phyloP scores from a whole-genome alignment of 78 protist species.

The Cyanophora paradoxa region DNA sequence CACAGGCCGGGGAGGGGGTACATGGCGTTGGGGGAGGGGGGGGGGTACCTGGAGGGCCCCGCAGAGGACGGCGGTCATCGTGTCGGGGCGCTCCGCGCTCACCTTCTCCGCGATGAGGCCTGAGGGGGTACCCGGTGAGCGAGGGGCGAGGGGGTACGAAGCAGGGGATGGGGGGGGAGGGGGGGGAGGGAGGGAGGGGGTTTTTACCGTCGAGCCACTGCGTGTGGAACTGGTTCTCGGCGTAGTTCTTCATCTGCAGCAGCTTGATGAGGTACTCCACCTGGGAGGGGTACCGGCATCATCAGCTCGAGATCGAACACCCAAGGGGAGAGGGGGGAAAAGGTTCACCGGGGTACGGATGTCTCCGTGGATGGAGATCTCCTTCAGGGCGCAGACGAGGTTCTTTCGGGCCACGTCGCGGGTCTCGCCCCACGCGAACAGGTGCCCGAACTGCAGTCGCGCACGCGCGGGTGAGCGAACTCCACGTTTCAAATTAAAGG shows the following conservation, averaged over 20 bases:
- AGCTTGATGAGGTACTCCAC: conserved; percentile 76
- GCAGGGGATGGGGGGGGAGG: no score
- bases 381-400: conserved; percentile 77
- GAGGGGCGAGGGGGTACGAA: no score
- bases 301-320: no score
- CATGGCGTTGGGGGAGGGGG: no score
- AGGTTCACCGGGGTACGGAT: conserved; percentile 43
- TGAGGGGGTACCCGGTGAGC: no score
- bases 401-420: conserved; percentile 70
- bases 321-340: no score
- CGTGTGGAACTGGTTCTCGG: conserved; percentile 52
- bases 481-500: no score
- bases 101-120: conserved; percentile 27
- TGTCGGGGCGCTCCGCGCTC: conserved; percentile 25
- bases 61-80: conserved; percentile 50
- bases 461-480: no score
- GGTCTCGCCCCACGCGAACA: conserved; percentile 80
- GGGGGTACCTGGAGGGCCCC: no score
- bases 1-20: no score
- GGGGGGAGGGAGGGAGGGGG: no score
- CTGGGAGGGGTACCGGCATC: no score
- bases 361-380: conserved; percentile 83
- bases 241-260: conserved; percentile 58
- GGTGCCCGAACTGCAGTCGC: conserved; percentile 94
- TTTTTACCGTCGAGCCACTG: conserved; percentile 86